These are phyloP conservation scores for Parafenestella ontariensis DNA, from an alignment of 2,329 filamentous ascomycete genomes.

Conservation along the genomic window DNA sequence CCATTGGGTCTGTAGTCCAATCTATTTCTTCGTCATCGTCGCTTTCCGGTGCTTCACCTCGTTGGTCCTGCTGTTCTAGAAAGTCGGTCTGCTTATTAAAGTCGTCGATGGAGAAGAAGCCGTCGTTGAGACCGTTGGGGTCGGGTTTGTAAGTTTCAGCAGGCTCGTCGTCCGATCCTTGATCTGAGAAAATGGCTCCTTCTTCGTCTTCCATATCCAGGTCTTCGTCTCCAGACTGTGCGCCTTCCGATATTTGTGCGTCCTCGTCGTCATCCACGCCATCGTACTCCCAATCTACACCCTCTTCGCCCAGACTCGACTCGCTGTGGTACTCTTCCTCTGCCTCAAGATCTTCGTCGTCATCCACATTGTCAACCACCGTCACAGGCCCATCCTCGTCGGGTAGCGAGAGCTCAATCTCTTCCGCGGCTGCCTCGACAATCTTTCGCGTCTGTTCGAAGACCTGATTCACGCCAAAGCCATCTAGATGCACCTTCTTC, in stretches of 20 bases:
- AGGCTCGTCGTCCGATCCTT: slow-evolving; percentile 54
- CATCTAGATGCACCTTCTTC: slow-evolving; percentile 82
- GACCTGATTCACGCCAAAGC: slow-evolving; percentile 86
- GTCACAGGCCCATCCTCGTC: slow-evolving; percentile 34
- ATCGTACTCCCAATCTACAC: slow-evolving; percentile 44
- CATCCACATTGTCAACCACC: slow-evolving; percentile 27
- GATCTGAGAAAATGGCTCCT: slow-evolving; percentile 45
- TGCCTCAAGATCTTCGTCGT: slow-evolving; percentile 45
- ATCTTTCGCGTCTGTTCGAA: slow-evolving; percentile 94
- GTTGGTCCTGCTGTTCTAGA: slow-evolving; percentile 83
- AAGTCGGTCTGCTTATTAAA: slow-evolving; percentile 95
- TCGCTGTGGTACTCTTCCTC: slow-evolving; percentile 37
- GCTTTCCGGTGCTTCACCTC: slow-evolving; percentile 77
- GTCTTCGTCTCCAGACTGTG: slow-evolving; percentile 38
- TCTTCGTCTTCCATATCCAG: slow-evolving; percentile 44
- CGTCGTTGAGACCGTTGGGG: slow-evolving; percentile 88
- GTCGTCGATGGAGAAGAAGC: slow-evolving; percentile 96
- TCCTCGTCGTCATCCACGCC: slow-evolving; percentile 41
- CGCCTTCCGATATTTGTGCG: slow-evolving; percentile 37
- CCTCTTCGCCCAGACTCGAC: slow-evolving; percentile 41
- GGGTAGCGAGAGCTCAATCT: slow-evolving; percentile 59
- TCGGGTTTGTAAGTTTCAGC: slow-evolving; percentile 71
- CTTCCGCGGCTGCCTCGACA: slow-evolving; percentile 68
- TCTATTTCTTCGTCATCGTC: slow-evolving; percentile 81
- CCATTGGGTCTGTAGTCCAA: slow-evolving; percentile 81